These are phyloP conservation scores for Yueomyces sp. DNA, from an alignment of 805 yeast genomes.

Conservation along the genomic window DNA sequence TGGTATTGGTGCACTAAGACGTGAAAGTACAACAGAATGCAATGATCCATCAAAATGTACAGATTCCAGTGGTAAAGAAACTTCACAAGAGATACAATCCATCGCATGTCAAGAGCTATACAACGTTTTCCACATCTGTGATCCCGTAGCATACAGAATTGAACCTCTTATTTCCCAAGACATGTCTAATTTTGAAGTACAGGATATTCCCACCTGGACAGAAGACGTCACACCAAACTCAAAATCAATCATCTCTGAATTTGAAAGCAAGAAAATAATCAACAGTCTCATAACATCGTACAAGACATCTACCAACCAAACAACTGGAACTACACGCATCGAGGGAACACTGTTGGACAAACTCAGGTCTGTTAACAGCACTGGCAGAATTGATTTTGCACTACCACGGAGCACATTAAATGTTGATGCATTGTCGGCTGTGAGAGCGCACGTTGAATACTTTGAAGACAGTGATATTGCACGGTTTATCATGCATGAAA, in stretches of 20 bases:
- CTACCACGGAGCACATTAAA: slow-evolving; percentile 71
- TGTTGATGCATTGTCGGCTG: slow-evolving; percentile 63
- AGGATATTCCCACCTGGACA: slow-evolving; percentile 13
- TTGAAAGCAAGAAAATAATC: slow-evolving; percentile 3
- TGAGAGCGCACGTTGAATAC: slow-evolving; percentile 81
- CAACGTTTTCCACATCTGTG: slow-evolving; percentile 82
- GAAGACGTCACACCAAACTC: background rate
- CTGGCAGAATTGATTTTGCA: slow-evolving; percentile 73
- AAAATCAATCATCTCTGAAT: slow-evolving; percentile 4
- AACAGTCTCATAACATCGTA: slow-evolving; percentile 8
- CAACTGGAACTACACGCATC: slow-evolving; percentile 12
- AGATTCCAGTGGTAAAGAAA: slow-evolving; percentile 3
- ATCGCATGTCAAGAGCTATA: slow-evolving; percentile 43
- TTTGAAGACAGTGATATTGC: slow-evolving; percentile 81
- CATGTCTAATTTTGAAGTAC: slow-evolving; percentile 15
- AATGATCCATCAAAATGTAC: background rate
- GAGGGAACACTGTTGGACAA: slow-evolving; percentile 22
- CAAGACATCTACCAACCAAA: slow-evolving; percentile 2
- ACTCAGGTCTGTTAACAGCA: slow-evolving; percentile 41
- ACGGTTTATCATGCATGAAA: slow-evolving; percentile 56
- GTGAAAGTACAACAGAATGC: slow-evolving; percentile 3
- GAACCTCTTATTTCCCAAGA: slow-evolving; percentile 56
- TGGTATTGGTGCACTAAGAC: slow-evolving; percentile 35
- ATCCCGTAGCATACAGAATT: slow-evolving; percentile 79
- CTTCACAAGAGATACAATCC: slow-evolving; percentile 31